A percentile compares a stretch with the other conserved stretches of the same genome.
Conservation (phyloP, 208 protist genomes). For the Crithidia acanthocephali region DNA sequence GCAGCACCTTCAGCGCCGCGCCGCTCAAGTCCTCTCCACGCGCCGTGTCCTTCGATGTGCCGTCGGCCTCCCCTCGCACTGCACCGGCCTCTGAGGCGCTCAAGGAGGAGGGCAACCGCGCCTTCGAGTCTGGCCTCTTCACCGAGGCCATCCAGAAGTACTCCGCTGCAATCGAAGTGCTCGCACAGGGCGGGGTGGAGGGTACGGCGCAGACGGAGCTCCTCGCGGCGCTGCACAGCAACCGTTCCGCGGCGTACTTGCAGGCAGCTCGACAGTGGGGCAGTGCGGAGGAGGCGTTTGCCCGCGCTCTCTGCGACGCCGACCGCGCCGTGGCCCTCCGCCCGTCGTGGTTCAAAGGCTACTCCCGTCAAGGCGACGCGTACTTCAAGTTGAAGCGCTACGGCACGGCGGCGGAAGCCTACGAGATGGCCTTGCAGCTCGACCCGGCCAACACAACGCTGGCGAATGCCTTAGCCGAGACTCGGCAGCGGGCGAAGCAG, state of each 20-base stretch:
- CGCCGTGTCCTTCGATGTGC: conserved; percentile 3
- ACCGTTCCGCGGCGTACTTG: conserved; percentile 93
- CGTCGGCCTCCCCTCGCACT: background rate
- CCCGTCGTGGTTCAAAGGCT: conserved; percentile 94
- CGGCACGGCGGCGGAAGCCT: conserved; percentile 82
- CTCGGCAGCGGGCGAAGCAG: conserved; percentile 41
- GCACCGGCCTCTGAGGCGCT: conserved; percentile 50
- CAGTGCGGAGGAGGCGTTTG: conserved; percentile 49
- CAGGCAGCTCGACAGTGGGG: conserved; percentile 66
- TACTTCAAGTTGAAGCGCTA: conserved; percentile 89
- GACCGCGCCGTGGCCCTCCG: conserved; percentile 86
- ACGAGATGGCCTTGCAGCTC: conserved; percentile 88
- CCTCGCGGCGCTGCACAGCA: conserved; percentile 92
- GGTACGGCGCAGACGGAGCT: conserved; percentile 21
- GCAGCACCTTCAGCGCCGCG: background rate
- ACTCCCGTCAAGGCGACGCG: conserved; percentile 91
- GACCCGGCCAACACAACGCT: conserved; percentile 80
- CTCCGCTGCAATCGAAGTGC: conserved; percentile 76
- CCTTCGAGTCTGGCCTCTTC: conserved; percentile 85
- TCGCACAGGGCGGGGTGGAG: conserved; percentile 5
- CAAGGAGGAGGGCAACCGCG: conserved; percentile 91
- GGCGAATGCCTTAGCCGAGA: conserved; percentile 59
- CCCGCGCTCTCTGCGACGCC: conserved; percentile 89
- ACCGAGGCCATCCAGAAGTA: conserved; percentile 81
- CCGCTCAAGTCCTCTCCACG: background rate